A percentile compares a stretch with the other conserved stretches of the same genome.
These are phyloP conservation scores for Beauveria brongniartii DNA, from an alignment of 2,329 filamentous ascomycete genomes.

Conservation along the genomic window DNA sequence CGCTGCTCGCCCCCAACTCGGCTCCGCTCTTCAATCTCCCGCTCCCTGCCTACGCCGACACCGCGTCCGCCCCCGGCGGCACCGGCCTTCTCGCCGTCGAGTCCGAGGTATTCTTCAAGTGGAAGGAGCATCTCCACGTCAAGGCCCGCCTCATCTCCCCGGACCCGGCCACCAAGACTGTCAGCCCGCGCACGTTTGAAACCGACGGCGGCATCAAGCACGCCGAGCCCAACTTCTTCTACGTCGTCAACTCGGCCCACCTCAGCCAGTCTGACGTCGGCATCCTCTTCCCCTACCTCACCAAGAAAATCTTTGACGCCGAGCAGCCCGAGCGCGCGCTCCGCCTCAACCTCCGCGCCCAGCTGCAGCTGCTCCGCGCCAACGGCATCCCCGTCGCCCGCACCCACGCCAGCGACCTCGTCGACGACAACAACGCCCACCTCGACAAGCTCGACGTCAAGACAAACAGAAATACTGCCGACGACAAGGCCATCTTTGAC, in stretches of 20 bases:
- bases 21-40: conserved; percentile 62
- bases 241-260: conserved; percentile 65
- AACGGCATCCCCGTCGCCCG: conserved; percentile 41
- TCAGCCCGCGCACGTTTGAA: conserved; percentile 34
- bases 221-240: conserved; percentile 61
- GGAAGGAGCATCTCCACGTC: conserved; percentile 62
- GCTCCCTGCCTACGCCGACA: conserved; percentile 56
- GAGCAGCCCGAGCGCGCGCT: conserved; percentile 51
- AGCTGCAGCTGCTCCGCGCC: conserved; percentile 46
- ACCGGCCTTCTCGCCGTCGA: conserved; percentile 60
- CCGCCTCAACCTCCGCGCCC: conserved; percentile 50
- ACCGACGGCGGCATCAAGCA: conserved; percentile 34
- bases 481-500: conserved; percentile 46
- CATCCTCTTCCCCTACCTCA: conserved; percentile 67
- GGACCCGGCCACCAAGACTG: conserved; percentile 35
- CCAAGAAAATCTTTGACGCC: conserved; percentile 48
- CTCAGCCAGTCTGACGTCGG: conserved; percentile 80
- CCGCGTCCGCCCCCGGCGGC: conserved; percentile 43
- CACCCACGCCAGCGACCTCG: conserved; percentile 41
- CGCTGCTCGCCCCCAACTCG: conserved; percentile 55
- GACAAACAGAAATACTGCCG: conserved; percentile 21
- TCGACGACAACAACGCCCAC: conserved; percentile 33
- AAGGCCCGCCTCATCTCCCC: conserved; percentile 60
- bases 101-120: conserved; percentile 71
- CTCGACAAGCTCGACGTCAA: conserved; percentile 27